phyloP scores from a whole-genome alignment of 2,329 filamentous ascomycete genomes.

The Fusarium sp. region DNA sequence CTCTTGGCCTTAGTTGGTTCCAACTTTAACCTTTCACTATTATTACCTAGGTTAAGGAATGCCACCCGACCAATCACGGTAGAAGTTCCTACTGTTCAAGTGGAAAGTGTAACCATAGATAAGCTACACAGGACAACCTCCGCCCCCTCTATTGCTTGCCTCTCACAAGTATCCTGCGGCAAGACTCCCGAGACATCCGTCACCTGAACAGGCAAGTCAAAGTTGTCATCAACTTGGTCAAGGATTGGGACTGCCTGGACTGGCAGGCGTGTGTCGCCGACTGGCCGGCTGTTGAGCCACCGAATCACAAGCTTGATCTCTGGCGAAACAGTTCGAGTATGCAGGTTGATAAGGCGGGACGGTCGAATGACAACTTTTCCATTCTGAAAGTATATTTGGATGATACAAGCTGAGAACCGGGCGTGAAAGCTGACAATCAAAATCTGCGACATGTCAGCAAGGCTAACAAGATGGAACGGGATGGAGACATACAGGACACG shows the following conservation, averaged over 20 bases:
- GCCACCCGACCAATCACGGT: too few relatives aligned
- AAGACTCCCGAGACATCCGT: neutral
- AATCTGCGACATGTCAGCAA: neutral
- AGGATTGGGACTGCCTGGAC: neutral
- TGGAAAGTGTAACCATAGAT: too few relatives aligned
- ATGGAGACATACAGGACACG: neutral
- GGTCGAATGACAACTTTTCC: slow-evolving; percentile 11
- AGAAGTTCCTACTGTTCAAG: too few relatives aligned
- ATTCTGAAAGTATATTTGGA: slow-evolving; percentile 15
- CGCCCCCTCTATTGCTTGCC: too few relatives aligned
- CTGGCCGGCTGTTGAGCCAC: slow-evolving; percentile 22
- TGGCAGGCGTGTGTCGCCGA: slow-evolving; percentile 25
- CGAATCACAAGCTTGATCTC: slow-evolving; percentile 10
- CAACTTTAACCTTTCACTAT: too few relatives aligned
- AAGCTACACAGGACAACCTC: too few relatives aligned
- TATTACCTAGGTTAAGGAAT: too few relatives aligned
- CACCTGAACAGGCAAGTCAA: slow-evolving; percentile 49
- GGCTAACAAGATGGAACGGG: too few relatives aligned
- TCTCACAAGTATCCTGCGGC: too few relatives aligned
- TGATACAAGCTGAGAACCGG: slow-evolving; percentile 17
- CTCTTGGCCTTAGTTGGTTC: too few relatives aligned
- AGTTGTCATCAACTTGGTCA: slow-evolving; percentile 27
- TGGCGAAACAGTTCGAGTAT: neutral
- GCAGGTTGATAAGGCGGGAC: slow-evolving; percentile 17
- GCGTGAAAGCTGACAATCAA: slow-evolving; percentile 18